phyloP scores from a whole-genome alignment of 2,329 filamentous ascomycete species.

The Aspergillus oerlinghausenensis region DNA sequence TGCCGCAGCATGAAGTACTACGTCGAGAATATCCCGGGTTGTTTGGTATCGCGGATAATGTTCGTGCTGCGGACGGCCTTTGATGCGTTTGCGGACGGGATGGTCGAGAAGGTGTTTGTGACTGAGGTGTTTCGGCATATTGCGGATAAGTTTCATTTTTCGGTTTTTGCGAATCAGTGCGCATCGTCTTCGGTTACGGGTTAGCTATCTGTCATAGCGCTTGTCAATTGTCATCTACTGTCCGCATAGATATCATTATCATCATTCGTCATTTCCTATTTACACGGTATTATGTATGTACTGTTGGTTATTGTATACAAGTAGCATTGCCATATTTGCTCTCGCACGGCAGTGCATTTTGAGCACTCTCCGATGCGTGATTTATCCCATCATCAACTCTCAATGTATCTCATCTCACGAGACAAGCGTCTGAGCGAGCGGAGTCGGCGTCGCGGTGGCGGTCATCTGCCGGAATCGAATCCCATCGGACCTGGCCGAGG shows the following conservation, averaged over 20 bases:
- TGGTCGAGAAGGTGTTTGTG: slow-evolving; percentile 23
- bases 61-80: slow-evolving; percentile 25
- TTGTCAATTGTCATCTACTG: background rate
- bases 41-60: slow-evolving; percentile 25
- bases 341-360: too few relatives aligned
- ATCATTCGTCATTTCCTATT: background rate
- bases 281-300: background rate
- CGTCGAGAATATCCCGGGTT: slow-evolving; percentile 21
- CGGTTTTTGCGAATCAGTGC: slow-evolving; percentile 20
- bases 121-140: slow-evolving; percentile 20
- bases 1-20: slow-evolving; percentile 29
- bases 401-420: too few relatives aligned
- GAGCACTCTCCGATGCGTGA: too few relatives aligned
- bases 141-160: slow-evolving; percentile 17
- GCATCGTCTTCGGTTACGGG: slow-evolving; percentile 13
- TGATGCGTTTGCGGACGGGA: slow-evolving; percentile 22
- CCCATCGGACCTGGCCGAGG: too few relatives aligned
- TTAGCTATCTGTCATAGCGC: background rate
- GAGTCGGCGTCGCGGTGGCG: too few relatives aligned
- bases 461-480: too few relatives aligned
- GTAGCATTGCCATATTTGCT: too few relatives aligned
- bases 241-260: background rate
- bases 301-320: too few relatives aligned
- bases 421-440: too few relatives aligned
- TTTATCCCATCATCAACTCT: too few relatives aligned